phyloP scores from a whole-genome alignment of 169 alveolate genomes.

The Plasmodium relictum region DNA sequence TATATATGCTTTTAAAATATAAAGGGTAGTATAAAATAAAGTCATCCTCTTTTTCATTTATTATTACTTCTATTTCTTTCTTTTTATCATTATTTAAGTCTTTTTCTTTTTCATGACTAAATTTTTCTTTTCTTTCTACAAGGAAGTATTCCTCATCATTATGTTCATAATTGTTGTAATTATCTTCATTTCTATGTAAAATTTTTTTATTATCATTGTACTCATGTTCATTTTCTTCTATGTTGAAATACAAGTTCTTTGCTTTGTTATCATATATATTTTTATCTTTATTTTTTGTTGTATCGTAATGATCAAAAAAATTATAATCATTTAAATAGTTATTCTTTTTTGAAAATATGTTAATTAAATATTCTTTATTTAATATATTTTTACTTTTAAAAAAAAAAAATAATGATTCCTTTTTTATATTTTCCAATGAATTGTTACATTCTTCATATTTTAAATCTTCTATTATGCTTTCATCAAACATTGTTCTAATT shows the following conservation, averaged over 20 bases:
- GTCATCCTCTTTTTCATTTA: conserved; percentile 16
- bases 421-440: conserved; percentile 25
- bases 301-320: background rate
- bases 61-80: background rate
- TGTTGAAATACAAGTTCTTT: no score
- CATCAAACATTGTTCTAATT: conserved; percentile 67
- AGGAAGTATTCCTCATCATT: no score
- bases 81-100: background rate
- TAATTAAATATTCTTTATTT: conserved; percentile 39
- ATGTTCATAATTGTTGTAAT: no score
- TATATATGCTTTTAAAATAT: conserved; percentile 70
- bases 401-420: conserved; percentile 54
- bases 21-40: conserved; percentile 62
- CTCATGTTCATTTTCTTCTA: background rate
- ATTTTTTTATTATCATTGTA: background rate
- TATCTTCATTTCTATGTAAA: background rate
- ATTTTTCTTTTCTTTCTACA: background rate
- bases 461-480: conserved; percentile 44
- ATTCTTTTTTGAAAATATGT: conserved; percentile 1
- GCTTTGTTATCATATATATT: no score
- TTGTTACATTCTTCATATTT: conserved; percentile 23
- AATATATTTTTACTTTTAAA: conserved; percentile 50
- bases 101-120: background rate
- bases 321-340: conserved; percentile 25
- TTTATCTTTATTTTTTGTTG: conserved; percentile 2